A percentile compares a stretch with the other conserved stretches of the same genome.
These are phyloP conservation scores for Amyloporia xantha DNA, from an alignment of 768 basidiomycete genomes.

Conservation along the genomic window DNA sequence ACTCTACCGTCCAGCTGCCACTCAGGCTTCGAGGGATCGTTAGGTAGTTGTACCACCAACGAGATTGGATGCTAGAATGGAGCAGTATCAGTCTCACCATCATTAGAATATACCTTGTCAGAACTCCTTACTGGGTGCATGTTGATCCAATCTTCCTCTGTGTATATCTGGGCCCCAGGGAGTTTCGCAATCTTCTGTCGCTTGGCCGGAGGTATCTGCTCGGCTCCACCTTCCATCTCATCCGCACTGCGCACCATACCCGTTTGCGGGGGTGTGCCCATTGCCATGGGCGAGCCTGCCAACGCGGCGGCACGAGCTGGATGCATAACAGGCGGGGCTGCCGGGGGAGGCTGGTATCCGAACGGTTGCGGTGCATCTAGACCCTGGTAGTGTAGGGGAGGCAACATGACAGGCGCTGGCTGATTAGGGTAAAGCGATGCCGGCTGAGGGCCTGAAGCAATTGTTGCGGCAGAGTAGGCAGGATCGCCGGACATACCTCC, in stretches of 20 bases:
- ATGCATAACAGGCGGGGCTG: conserved; percentile 26
- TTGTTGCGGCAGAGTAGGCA: conserved; percentile 74
- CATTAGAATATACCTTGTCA: background rate
- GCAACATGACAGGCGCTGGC: conserved; percentile 69
- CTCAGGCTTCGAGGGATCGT: conserved; percentile 77
- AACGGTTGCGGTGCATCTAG: conserved; percentile 72
- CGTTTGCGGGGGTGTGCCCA: conserved; percentile 37
- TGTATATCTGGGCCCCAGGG: conserved; percentile 76
- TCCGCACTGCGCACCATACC: conserved; percentile 78
- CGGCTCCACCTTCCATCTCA: conserved; percentile 63
- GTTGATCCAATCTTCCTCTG: conserved; percentile 84
- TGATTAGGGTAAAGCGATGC: conserved; percentile 60
- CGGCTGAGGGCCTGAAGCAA: conserved; percentile 90
- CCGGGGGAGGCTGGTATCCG: conserved; percentile 63
- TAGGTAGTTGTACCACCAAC: conserved; percentile 78
- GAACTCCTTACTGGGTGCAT: conserved; percentile 68
- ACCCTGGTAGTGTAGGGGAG: conserved; percentile 81
- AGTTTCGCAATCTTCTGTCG: conserved; percentile 81
- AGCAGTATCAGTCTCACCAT: conserved; percentile 1
- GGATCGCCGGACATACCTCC: conserved; percentile 38
- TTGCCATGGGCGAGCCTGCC: conserved; percentile 48
- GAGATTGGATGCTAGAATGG: conserved; percentile 71
- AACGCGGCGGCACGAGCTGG: conserved; percentile 18
- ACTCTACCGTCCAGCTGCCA: conserved; percentile 86
- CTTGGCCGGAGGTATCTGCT: conserved; percentile 77